Evolutionary conservation across 1,284 basidiomycete genomes (phyloP), one percentile per base, ranked within the genome.

Genomic region (Ceratobasidium papillatum): DNA sequence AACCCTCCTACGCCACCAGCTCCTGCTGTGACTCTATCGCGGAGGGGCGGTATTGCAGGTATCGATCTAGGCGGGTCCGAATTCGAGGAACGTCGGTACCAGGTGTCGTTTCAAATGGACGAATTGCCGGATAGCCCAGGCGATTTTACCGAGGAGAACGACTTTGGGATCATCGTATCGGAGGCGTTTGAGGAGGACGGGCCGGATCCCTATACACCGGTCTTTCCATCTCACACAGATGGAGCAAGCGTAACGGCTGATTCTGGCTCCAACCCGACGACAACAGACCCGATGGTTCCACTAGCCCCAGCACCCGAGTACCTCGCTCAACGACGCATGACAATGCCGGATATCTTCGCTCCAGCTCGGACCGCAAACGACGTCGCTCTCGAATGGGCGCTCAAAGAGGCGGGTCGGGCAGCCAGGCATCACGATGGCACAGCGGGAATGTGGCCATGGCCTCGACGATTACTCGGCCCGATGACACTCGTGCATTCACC

Each of bases 401-500:
- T 32, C 5, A 63, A 47, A 45, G 52, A 59, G 56, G 45, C 58
- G 32, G 58, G 43, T 27, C 36, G 36, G 43, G 56, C 8, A 56
- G 51, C 43, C 54, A 56, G 22, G 54, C 64, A 27, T 58, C 66
- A 17, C 19, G 45, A 7, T 47, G 45, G 4, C 3, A 9, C 36
- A 69, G 1, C n/a, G 25, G 7, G 27, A 2, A 43, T 51, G n/a
- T 62, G 69, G 58, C 69, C 69, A 9, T 73, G 69, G 69, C 58
- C 69, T 9, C 58, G 69, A 4, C 59, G 43, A 11, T 22, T 73
- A 34, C 25, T 62, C n/a, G 69, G 69, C 1, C 58, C 69, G 19
- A 73, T 73, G 69, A 73, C 69, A 14, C 30, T 34, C 7, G 69
- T 73, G 19, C 69, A 62, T 62, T 73, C 69, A 14, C 69, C 69